Conservation (phyloP, 2,329 filamentous ascomycete genomes). For the Talaromyces sp. region DNA sequence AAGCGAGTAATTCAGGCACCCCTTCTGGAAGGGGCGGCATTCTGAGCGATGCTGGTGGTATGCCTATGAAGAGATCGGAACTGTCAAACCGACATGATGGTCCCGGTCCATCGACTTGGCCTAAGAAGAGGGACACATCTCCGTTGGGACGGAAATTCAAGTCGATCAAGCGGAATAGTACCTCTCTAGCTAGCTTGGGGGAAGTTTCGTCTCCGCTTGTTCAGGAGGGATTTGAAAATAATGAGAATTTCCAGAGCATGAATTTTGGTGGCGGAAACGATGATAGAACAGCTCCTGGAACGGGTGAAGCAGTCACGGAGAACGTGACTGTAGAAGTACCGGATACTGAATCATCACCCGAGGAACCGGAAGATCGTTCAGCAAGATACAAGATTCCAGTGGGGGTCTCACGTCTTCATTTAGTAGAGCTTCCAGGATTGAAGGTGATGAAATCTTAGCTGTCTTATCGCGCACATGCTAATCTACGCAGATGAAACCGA, state of each 20-base stretch:
- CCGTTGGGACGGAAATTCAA: constrained; percentile 25
- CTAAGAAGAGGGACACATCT: constrained; percentile 30
- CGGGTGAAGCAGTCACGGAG: not conserved
- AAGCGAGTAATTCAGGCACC: constrained; percentile 15
- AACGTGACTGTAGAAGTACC: not conserved
- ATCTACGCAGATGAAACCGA: constrained; percentile 72
- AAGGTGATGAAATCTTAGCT: constrained; percentile 27
- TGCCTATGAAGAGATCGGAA: constrained; percentile 14
- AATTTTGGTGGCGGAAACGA: constrained; percentile 23
- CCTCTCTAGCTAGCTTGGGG: constrained; percentile 23
- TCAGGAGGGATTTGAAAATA: not conserved
- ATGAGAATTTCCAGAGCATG: not conserved
- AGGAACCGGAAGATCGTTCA: constrained; percentile 25
- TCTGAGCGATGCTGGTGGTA: constrained; percentile 4
- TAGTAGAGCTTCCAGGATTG: constrained; percentile 74
- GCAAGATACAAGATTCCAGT: constrained; percentile 64
- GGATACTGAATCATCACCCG: constrained; percentile 9
- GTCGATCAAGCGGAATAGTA: constrained; percentile 25
- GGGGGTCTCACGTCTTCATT: constrained; percentile 81
- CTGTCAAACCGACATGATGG: not conserved
- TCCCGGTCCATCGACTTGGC: constrained; percentile 5
- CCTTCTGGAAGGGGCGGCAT: constrained; percentile 24
- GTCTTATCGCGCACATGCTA: not conserved
- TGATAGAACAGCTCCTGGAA: constrained; percentile 17
- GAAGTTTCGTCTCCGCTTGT: constrained; percentile 25